These are phyloP conservation scores for Pulicaria dysenterica DNA, from an alignment of 129 eudicot species.

Conservation along the genomic window DNA sequence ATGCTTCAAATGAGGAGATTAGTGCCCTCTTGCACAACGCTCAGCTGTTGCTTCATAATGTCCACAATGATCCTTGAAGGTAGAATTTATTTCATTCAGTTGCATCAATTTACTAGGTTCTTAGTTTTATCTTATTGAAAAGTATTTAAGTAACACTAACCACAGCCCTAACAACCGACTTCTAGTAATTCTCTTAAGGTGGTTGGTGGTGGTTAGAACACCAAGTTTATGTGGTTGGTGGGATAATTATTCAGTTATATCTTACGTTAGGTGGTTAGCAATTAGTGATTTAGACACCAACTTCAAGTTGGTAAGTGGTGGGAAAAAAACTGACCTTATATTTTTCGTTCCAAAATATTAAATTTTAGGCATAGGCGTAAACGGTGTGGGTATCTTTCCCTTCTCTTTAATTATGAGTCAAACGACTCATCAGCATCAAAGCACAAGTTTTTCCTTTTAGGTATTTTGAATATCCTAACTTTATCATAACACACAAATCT, in stretches of 20 bases:
- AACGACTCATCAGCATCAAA: no score
- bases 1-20: slow-evolving; percentile 77
- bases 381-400: no score
- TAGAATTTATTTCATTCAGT: slow-evolving; percentile 16
- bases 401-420: no score
- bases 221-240: background rate
- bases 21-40: slow-evolving; percentile 67
- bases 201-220: background rate
- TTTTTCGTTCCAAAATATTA: no score
- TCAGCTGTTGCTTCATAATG: slow-evolving; percentile 60
- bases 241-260: background rate
- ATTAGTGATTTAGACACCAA: background rate
- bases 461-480: no score
- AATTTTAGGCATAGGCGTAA: no score
- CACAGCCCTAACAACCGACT: background rate
- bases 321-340: no score
- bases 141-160: background rate
- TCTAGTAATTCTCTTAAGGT: background rate
- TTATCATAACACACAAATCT: no score
- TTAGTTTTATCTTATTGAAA: background rate
- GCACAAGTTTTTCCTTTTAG: no score
- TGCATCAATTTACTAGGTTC: slow-evolving; percentile 13
- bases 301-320: background rate
- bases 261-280: background rate
- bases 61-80: slow-evolving; percentile 55